phyloP scores from a whole-genome alignment of 345 rosid genomes.

The Pistacia integerrima region DNA sequence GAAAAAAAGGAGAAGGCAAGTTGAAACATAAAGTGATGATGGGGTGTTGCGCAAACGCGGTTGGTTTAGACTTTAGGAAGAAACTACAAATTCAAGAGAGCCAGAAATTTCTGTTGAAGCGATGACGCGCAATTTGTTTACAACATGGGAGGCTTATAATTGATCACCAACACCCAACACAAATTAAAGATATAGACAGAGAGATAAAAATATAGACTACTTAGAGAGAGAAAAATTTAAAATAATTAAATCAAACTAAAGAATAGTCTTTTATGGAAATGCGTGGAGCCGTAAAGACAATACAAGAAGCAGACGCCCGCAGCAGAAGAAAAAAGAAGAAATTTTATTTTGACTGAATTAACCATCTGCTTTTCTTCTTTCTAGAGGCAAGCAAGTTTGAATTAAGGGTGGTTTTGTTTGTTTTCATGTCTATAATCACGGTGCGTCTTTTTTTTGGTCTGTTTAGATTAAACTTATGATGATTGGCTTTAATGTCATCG shows the following conservation, averaged over 20 bases:
- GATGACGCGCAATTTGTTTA: conserved; percentile 9
- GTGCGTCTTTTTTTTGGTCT: conserved; percentile 3
- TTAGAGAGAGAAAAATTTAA: neutral
- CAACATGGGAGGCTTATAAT: conserved; percentile 11
- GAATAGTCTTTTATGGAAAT: conserved; percentile 26
- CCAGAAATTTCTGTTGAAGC: conserved; percentile 19
- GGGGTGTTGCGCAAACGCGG: neutral
- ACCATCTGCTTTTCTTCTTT: conserved; percentile 13
- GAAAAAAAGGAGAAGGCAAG: neutral
- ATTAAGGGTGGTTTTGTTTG: neutral
- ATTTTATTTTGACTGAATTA: neutral
- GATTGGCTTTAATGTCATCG: conserved; percentile 10
- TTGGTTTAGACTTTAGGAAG: neutral
- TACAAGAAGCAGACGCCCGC: neutral
- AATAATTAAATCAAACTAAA: neutral
- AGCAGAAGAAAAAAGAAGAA: conserved; percentile 31
- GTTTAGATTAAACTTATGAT: conserved; percentile 16
- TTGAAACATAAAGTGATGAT: conserved; percentile 1
- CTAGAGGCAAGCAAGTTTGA: neutral
- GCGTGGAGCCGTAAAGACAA: conserved; percentile 14
- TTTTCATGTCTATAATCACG: conserved; percentile 19
- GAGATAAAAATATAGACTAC: neutral
- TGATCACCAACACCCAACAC: neutral
- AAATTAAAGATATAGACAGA: neutral
- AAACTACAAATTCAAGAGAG: conserved; percentile 6